Evolutionary conservation across 768 basidiomycete species (phyloP), one percentile per base, ranked within the genome.

Genomic region (Tephrocybe sp.): DNA sequence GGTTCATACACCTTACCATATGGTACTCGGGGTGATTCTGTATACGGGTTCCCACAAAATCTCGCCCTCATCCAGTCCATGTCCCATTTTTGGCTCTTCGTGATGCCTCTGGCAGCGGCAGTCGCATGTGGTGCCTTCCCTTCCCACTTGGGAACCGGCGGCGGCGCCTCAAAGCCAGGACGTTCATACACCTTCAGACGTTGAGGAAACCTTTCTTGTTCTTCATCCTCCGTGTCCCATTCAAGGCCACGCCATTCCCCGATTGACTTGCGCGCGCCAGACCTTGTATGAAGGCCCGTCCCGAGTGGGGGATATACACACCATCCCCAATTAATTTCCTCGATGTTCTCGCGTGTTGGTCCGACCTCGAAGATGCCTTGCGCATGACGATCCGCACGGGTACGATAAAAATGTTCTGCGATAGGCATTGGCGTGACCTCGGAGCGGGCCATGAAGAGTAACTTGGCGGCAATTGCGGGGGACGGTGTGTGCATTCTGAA

Each of bases 361-460:
- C 69, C 65, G 4, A 66, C 58, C 11, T 56, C 54, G 12, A 48
- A 57, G 16, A 59, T 52, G 1, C 65, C 62, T 44, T 52, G 45
- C 0, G 54, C 60, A 2, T 50, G 21, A 2, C 62, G 61, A 4
- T 64, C 62, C 12, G 53, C 68, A 5, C 70, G 60, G 2, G 58
- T 68, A 5, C 57, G 54, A 6, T 69, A 72, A 5, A 77, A 58
- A 30, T 68, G 63, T 0, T 66, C 61, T 2, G 80, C 78, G 27
- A 80, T 59, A 9, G 47, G 59, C 52, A 86, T 70, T 0, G 75
- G 70, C 2, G 65, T 57, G 6, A 74, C 55, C 53, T 89, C 84
- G 22, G 78, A 69, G 16, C 82, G 77, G 9, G 83, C 70, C 39
- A 86, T 75, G 66, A 79, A 89, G 27, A 87, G 62, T 8, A 87